phyloP scores from a whole-genome alignment of 169 alveolate genomes.

The Eimeria tenella region DNA sequence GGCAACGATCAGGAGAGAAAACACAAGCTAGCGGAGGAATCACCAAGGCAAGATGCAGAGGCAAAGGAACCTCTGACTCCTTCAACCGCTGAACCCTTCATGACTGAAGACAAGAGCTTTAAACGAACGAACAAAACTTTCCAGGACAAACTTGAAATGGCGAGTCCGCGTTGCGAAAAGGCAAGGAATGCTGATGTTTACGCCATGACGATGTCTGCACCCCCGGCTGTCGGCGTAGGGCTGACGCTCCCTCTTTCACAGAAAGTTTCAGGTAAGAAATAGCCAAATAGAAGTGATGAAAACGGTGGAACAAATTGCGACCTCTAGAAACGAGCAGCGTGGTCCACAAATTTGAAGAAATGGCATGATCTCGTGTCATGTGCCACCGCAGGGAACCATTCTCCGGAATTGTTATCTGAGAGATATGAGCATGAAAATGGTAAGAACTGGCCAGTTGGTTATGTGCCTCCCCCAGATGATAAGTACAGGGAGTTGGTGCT shows the following conservation, averaged over 20 bases:
- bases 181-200: not conserved
- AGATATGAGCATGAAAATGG: too few species aligned
- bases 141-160: not conserved
- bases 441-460: conserved; percentile 72
- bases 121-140: not conserved
- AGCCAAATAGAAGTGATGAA: too few species aligned
- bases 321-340: too few species aligned
- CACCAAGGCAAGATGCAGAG: not conserved
- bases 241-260: not conserved
- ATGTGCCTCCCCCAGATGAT: conserved; percentile 73
- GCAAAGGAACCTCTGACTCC: not conserved
- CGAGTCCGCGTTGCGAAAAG: not conserved
- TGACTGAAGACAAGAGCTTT: not conserved
- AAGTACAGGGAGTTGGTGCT: conserved; percentile 65
- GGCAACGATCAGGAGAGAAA: not conserved
- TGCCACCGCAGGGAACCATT: too few species aligned
- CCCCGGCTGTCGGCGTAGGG: conserved; percentile 1
- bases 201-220: conserved; percentile 10
- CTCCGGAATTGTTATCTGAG: too few species aligned
- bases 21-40: not conserved
- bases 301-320: too few species aligned
- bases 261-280: not conserved
- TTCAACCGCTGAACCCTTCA: not conserved
- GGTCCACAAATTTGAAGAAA: too few species aligned
- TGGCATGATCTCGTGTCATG: too few species aligned